A percentile compares a stretch with the other conserved stretches of the same genome.
Evolutionary conservation across 2,329 filamentous ascomycete genomes (phyloP).

Genomic region (Mycosphaerella arachidis): DNA sequence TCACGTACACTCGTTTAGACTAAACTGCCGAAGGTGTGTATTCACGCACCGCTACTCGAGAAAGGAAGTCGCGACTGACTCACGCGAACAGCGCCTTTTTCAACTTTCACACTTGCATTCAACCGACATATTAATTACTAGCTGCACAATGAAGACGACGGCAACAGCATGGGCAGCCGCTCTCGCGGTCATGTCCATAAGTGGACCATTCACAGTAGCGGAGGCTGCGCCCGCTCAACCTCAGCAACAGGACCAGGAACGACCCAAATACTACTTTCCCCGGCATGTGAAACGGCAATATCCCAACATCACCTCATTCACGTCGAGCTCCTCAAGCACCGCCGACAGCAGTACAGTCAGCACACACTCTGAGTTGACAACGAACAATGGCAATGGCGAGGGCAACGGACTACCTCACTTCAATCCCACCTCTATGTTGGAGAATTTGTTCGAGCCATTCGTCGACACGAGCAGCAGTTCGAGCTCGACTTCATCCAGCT

Average conservation of each 20-base stretch:
- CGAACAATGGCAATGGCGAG: not conserved
- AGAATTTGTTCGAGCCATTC: constrained; percentile 2
- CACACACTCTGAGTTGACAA: not conserved
- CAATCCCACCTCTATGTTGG: constrained; percentile 1
- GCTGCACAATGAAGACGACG: constrained; percentile 38
- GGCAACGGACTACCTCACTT: not conserved
- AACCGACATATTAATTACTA: constrained; percentile 21
- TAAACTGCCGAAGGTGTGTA: constrained; percentile 34
- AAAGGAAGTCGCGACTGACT: constrained; percentile 5
- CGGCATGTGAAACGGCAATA: constrained; percentile 44
- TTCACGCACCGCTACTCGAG: not conserved
- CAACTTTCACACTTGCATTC: constrained; percentile 14
- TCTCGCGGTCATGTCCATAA: constrained; percentile 42
- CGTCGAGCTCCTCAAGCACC: constrained; percentile 7
- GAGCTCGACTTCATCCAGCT: not conserved
- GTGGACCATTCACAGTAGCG: constrained; percentile 43
- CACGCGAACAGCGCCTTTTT: constrained; percentile 9
- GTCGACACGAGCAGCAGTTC: constrained; percentile 1
- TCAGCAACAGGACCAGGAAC: constrained; percentile 32
- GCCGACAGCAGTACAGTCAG: constrained; percentile 4
- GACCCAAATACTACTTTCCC: constrained; percentile 47
- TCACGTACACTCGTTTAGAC: constrained; percentile 52
- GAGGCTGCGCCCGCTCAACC: constrained; percentile 48
- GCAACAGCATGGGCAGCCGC: constrained; percentile 45
- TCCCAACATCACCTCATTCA: constrained; percentile 26